Percentiles rank a stretch among this genome's conserved stretches.
phyloP scores from a whole-genome alignment of 805 yeast species.

The Myxozyma monticola region DNA sequence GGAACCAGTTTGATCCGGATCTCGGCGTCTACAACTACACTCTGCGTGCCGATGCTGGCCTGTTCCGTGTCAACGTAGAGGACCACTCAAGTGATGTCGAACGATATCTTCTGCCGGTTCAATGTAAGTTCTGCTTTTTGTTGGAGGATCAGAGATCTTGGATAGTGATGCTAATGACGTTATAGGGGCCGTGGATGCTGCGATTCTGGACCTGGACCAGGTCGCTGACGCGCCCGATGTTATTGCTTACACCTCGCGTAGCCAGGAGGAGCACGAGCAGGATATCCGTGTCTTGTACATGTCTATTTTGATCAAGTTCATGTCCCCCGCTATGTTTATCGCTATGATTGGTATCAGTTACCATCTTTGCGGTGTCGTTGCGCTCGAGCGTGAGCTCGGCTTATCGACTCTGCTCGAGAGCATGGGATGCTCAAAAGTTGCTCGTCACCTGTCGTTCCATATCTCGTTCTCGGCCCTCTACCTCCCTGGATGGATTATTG shows the following conservation, averaged over 20 bases:
- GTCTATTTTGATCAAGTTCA: conserved; percentile 34
- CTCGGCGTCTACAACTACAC: conserved; percentile 39
- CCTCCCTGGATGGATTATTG: conserved; percentile 39
- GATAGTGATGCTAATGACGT: conserved; percentile 2
- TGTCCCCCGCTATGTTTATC: conserved; percentile 41
- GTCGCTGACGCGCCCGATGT: conserved; percentile 34
- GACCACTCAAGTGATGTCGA: conserved; percentile 37
- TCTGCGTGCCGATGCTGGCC: conserved; percentile 40
- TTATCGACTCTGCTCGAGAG: conserved; percentile 36
- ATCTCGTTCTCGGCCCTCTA: conserved; percentile 38
- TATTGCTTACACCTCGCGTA: conserved; percentile 37
- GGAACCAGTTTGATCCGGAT: conserved; percentile 37
- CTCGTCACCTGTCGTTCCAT: conserved; percentile 36
- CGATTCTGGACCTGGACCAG: conserved; percentile 35
- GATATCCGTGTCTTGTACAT: conserved; percentile 35
- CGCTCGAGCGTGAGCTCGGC: conserved; percentile 40
- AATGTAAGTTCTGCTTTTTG: conserved; percentile 35
- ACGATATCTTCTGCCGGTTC: conserved; percentile 38
- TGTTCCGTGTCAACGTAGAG: conserved; percentile 33
- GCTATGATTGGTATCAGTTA: conserved; percentile 42
- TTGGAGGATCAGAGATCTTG: neutral
- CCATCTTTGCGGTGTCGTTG: conserved; percentile 40
- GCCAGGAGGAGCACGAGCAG: conserved; percentile 34
- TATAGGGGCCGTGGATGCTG: conserved; percentile 30
- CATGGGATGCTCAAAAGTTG: conserved; percentile 38